phyloP scores from a whole-genome alignment of 2,329 filamentous ascomycete genomes.

The Myriosclerotinia scirpicola region DNA sequence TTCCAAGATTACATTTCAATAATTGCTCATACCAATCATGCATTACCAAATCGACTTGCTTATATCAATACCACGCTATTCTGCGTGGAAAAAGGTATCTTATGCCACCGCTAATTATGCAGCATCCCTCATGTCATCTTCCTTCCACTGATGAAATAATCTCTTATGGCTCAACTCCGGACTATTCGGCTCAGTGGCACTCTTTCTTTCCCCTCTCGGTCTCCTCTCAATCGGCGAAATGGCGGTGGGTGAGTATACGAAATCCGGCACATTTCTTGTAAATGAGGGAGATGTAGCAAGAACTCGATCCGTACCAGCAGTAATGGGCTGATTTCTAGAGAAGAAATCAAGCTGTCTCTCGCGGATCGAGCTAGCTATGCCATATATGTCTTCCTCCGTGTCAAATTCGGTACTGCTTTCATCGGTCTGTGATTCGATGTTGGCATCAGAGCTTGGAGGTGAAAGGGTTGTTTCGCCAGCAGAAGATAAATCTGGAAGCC shows the following conservation, averaged over 20 bases:
- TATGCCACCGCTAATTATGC: slow-evolving; percentile 1
- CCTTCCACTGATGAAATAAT: slow-evolving; percentile 26
- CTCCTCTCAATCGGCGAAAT: slow-evolving; percentile 9
- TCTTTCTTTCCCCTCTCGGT: slow-evolving; percentile 8
- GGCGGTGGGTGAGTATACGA: slow-evolving; percentile 20
- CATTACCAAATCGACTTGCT: not conserved
- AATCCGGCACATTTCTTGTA: slow-evolving; percentile 21
- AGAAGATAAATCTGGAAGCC: slow-evolving; percentile 34
- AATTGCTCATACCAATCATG: slow-evolving; percentile 7
- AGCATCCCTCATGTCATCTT: slow-evolving; percentile 16
- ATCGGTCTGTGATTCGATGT: slow-evolving; percentile 39
- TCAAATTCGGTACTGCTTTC: slow-evolving; percentile 36
- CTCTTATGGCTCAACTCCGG: slow-evolving; percentile 31
- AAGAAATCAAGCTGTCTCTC: slow-evolving; percentile 35
- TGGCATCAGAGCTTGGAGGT: slow-evolving; percentile 35
- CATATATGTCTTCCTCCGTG: slow-evolving; percentile 4
- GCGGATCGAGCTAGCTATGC: not conserved
- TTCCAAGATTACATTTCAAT: slow-evolving; percentile 8
- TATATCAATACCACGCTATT: not conserved
- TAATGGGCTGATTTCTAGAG: slow-evolving; percentile 36
- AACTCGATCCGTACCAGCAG: slow-evolving; percentile 34
- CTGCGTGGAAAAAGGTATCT: not conserved
- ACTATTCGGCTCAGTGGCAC: slow-evolving; percentile 26
- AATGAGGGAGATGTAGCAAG: slow-evolving; percentile 36
- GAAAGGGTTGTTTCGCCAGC: slow-evolving; percentile 37